Evolutionary conservation across 1,284 basidiomycete species (phyloP), one percentile per base, ranked within the genome.

Genomic region (Ganoderma sinense): DNA sequence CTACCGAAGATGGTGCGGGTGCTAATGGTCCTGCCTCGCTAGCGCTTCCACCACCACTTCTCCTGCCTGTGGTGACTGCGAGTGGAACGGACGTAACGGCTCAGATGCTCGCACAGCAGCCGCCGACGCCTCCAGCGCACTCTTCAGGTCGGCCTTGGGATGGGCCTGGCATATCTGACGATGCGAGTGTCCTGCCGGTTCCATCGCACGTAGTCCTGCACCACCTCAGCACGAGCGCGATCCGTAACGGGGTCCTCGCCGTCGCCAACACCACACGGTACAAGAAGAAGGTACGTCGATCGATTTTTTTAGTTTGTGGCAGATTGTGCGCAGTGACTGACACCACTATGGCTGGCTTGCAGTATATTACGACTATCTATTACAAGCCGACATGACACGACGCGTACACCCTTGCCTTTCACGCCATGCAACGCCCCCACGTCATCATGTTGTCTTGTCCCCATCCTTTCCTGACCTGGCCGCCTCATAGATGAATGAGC

Each of bases 121-220:
- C 72, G 31, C 73, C 67, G 18, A 71, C 71, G 13, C 72, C 73
- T 5, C 71, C 74, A 41, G 67, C 69, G 18, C 62, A 64, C 16
- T 16, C 55, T 14, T 45, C 43, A 20, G 69, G 62, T 33, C 70
- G 71, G 59, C 75, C 64, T 58, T 71, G 82, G 56, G 83, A 84
- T n/a, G 82, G 80, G 4, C 78, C 79, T 0, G 82, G 86, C 36
- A 76, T 91, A 58, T 90, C 95, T 39, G 96, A 99, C 81, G 97
- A 99, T 80, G 95, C 92, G 75, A 94, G 93, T 58, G 96, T 99
- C 69, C 82, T 99, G 72, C 95, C 97, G 10, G 96, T 98, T 23
- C 97, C 97, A 26, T 95, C 93, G 66, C 97, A 99, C 82, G 96
- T 96, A 43, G 96, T 99, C 53, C 85, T 99, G 73, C 96, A 98